These are phyloP conservation scores for Hirschioporus abietinus DNA, from an alignment of 768 basidiomycete genomes.

Conservation along the genomic window DNA sequence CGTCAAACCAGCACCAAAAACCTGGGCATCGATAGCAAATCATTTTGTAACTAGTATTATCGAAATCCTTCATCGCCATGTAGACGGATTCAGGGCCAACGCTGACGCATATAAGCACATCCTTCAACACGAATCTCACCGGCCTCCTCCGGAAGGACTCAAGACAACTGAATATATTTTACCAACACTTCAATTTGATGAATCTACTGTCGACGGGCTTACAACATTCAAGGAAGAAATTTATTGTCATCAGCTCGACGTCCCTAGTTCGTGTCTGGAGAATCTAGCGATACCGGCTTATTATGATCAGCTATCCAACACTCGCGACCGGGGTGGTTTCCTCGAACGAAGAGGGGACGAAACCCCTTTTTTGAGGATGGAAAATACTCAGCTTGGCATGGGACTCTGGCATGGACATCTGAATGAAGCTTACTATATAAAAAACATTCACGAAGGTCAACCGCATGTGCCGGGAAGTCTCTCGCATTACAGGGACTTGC, in stretches of 20 bases:
- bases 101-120: background rate
- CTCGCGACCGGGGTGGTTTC: background rate
- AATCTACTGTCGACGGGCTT: background rate
- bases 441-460: background rate
- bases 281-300: background rate
- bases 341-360: background rate
- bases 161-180: background rate
- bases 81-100: background rate
- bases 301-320: conserved; percentile 2
- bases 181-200: background rate
- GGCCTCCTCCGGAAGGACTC: background rate
- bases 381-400: background rate
- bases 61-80: background rate
- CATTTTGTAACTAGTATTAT: background rate
- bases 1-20: background rate
- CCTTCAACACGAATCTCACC: background rate
- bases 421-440: background rate
- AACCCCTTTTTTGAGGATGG: background rate
- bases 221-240: background rate
- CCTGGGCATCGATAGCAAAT: background rate
- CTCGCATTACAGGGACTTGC: background rate
- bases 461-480: background rate
- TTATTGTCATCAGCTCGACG: background rate
- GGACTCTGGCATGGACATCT: background rate
- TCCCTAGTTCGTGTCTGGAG: background rate